Evolutionary conservation across 1,284 basidiomycete genomes (phyloP), one percentile per base, ranked within the genome.

Genomic region (Irpex sp.): DNA sequence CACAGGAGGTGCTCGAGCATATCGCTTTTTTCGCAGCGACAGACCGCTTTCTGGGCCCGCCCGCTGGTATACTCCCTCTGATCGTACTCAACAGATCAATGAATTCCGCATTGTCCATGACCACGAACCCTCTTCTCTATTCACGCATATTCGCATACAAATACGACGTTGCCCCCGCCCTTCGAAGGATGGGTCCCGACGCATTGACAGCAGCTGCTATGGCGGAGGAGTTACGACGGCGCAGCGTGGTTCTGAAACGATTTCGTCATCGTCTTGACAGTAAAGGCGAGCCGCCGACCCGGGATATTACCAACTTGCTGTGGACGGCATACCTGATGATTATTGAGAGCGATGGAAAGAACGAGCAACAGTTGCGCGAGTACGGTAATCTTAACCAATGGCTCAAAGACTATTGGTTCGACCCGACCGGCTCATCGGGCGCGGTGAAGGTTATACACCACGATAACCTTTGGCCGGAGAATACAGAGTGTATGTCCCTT

Each of bases 301-400:
- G 66, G 64, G 56, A 59, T 58, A 52, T 71, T 55, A 64, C 63
- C 19, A 66, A 69, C 69, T 78, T 82, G 62, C 71, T 85, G 0
- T 85, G 82, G 82, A 78, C 75, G 58, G 74, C 81, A 1, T 84
- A 82, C 62, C 68, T 85, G 54, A 84, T 86, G 82, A 74, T 84
- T 67, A 73, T 85, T n/a, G 84, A 85, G 75, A 83, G 84, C 75
- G 78, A 84, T 54, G 82, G 81, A 21, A 78, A 78, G 69, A 85
- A 86, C 68, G 71, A 79, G 57, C 64, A 71, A 5, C 82, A 82
- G 69, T 73, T 86, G 37, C 64, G 78, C 5, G 70, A 75, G 51
- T 78, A 79, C 62, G 79, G 75, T 11, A 64, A 64, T 17, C 70
- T 79, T 36, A 72, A 77, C 57, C 66, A 64, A 5, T 80, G 79